These are phyloP conservation scores for Carpinus viminea DNA, from an alignment of 306 rosid species.

Conservation along the genomic window DNA sequence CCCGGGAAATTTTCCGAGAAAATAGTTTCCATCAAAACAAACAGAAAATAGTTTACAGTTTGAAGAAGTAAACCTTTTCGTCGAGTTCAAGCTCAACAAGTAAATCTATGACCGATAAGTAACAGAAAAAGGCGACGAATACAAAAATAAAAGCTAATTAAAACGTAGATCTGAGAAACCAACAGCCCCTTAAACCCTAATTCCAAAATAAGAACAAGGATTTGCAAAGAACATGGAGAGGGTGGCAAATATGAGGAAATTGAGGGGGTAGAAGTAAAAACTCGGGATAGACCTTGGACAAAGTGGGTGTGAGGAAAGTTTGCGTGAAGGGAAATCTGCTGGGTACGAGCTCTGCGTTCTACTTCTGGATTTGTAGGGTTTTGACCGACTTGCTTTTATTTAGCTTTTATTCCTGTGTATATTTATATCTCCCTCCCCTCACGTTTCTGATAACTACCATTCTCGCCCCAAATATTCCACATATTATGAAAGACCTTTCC, in stretches of 20 bases:
- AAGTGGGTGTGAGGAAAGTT: background rate
- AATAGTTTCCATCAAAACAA: background rate
- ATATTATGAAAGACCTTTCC: background rate
- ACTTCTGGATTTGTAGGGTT: constrained; percentile 20
- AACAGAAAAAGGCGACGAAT: background rate
- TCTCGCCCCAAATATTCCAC: background rate
- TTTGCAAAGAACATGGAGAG: background rate
- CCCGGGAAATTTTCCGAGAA: background rate
- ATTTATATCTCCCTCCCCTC: background rate
- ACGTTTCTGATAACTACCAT: background rate
- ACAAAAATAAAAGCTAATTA: background rate
- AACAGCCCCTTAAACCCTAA: background rate
- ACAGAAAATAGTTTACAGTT: background rate
- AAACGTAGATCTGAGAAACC: constrained; percentile 8
- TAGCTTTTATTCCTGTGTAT: background rate
- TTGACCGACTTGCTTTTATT: constrained; percentile 12
- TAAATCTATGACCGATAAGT: background rate
- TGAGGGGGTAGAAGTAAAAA: background rate
- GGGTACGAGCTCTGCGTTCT: background rate
- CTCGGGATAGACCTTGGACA: background rate
- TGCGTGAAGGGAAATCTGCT: background rate
- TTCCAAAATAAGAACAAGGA: background rate
- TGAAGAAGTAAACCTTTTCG: background rate
- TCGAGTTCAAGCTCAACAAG: background rate
- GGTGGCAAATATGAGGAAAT: background rate